A percentile compares a stretch with the other conserved stretches of the same genome.
phyloP scores from a whole-genome alignment of 306 rosid genomes.

The Parietaria judaica region DNA sequence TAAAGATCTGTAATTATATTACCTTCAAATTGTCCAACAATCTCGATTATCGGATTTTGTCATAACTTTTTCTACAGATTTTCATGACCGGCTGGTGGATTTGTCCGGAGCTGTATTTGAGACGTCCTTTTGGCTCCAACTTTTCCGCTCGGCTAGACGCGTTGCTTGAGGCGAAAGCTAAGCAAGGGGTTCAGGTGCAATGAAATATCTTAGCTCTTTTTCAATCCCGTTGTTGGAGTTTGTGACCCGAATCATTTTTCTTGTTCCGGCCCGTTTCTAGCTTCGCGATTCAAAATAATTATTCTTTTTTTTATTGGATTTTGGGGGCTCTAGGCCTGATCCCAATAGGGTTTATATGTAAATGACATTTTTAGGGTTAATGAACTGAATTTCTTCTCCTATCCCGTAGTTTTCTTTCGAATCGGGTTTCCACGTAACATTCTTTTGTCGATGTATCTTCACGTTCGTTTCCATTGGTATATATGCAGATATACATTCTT shows the following conservation, averaged over 20 bases:
- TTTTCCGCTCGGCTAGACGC: constrained; percentile 36
- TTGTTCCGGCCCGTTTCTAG: no score
- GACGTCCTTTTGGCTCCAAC: constrained; percentile 36
- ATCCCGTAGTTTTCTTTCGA: no score
- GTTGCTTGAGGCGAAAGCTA: constrained; percentile 37
- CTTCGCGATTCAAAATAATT: no score
- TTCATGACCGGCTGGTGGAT: constrained; percentile 56
- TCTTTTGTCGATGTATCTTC: neutral
- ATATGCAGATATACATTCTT: constrained; percentile 39
- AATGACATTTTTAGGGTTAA: no score
- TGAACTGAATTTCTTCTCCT: no score
- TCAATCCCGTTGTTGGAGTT: neutral
- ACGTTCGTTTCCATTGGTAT: constrained; percentile 3
- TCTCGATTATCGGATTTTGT: constrained; percentile 1
- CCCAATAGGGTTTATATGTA: no score
- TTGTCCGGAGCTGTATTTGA: constrained; percentile 41
- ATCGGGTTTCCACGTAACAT: no score
- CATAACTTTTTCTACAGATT: constrained; percentile 22
- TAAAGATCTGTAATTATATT: neutral
- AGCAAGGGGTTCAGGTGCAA: constrained; percentile 42
- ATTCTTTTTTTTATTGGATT: no score
- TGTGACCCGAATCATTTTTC: neutral
- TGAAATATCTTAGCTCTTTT: neutral
- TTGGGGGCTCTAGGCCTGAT: no score
- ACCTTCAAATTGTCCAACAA: neutral